A percentile compares a stretch with the other conserved stretches of the same genome.
Conservation (phyloP, 768 basidiomycete species). For the Russula brevipes region DNA sequence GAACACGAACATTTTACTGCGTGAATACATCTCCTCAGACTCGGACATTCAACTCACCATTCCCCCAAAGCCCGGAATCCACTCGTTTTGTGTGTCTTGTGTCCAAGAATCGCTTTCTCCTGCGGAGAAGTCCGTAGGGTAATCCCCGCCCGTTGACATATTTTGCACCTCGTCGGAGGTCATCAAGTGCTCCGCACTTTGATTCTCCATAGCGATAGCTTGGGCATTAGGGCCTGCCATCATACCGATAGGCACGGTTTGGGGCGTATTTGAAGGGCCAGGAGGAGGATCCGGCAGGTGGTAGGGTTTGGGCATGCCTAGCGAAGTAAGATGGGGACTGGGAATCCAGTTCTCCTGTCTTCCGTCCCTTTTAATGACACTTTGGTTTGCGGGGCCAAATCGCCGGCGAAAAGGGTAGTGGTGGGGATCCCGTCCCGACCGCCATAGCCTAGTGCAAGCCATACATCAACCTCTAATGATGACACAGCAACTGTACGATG, state of each 20-base stretch:
- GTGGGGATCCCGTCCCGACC: not conserved
- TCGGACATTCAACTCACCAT: slow-evolving; percentile 12
- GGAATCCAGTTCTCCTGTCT: not conserved
- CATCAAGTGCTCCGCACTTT: not conserved
- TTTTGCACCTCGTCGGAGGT: slow-evolving; percentile 4
- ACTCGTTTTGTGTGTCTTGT: slow-evolving; percentile 12
- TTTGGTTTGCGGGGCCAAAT: not conserved
- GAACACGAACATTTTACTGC: not conserved
- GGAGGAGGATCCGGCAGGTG: slow-evolving; percentile 1
- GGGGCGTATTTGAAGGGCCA: slow-evolving; percentile 3
- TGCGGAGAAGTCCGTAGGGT: not conserved
- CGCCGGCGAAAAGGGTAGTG: not conserved
- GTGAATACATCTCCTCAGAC: no score
- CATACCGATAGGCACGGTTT: not conserved
- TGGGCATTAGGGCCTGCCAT: not conserved
- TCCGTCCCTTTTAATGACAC: slow-evolving; percentile 1
- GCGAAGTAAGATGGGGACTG: not conserved
- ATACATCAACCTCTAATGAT: not conserved
- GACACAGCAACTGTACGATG: not conserved
- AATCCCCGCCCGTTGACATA: not conserved
- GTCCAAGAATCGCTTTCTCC: slow-evolving; percentile 5
- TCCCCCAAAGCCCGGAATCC: slow-evolving; percentile 15
- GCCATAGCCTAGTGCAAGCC: not conserved
- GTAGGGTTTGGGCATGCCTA: slow-evolving; percentile 12
- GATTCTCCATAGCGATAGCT: not conserved